Base-by-base conservation (phyloP, 305 asterid species). In the Fraxinus xanthoxyloides region DNA sequence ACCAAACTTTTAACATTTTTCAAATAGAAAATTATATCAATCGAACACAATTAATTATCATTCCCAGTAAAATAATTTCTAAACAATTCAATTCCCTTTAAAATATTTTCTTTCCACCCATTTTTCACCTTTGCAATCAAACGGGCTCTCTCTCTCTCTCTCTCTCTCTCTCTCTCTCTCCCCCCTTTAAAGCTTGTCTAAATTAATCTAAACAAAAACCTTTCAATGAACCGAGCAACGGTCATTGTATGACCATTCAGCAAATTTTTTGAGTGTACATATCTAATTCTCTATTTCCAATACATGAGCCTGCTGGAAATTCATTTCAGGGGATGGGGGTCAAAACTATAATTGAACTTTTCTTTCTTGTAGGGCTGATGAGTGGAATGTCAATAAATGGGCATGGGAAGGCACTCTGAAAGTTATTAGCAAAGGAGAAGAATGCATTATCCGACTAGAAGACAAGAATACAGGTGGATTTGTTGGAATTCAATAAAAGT, bases 351-450 rank as follows among this genome's bases (percentile, higher is more conserved):
- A 76, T 84, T 24, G 46, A 63, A 31, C n/a, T 78, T 61, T 84
- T 77, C 28, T 59, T 86, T 63, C 79, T 82, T 85, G 75, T 84
- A 96, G 98, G 92, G 99, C 99, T 59, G 99, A 95, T 82, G 99
- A 95, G 82, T 96, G 99, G 99, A 84, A 96, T 90, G 97, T 96
- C 72, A 95, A 96, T 85, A 94, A 94, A 88, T 96, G 99, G 99
- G 89, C 94, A 36, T 96, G 99, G 99, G 98, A 94, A 88, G 99
- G 99, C 84, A 79, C 87, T 80, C 88, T 96, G 56, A 96, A 92
- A 89, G 94, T 96, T 80, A 8, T 89, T 77, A 94, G 97, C 90
- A 94, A 90, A 89, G 98, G 98, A 80, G 98, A 85, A 86, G 98
- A 91, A 81, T 94, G 99, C 97, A 93, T 94, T 81, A 94, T 96